Evolutionary conservation across 768 basidiomycete species (phyloP), one percentile per base, ranked within the genome.

Genomic region (Termitomyces titanicus): DNA sequence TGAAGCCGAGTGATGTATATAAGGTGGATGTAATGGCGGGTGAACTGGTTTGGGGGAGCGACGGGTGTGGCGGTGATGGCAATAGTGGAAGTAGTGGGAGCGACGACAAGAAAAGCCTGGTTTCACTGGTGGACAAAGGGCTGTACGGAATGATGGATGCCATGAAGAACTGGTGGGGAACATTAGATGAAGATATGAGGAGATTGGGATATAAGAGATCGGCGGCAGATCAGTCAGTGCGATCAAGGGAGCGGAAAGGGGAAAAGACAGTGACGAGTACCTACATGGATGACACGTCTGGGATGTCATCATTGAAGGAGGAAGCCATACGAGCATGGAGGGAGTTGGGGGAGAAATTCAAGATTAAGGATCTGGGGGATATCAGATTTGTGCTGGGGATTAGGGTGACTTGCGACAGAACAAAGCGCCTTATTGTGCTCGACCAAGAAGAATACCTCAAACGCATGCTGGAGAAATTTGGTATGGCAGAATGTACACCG

Each of bases 211-310:
- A 61, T 49, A 58, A 53, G n/a, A 24, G 51, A 44, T 65, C 56
- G 1, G 27, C 50, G 18, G 65, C 62, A 0, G 63, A 66, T 47
- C 63, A 54, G 27, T 64, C 57, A 25, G 49, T 66, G 15, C 49
- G 50, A 8, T 53, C 47, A 15, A 43, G 37, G n/a, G 18, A 45
- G 10, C 20, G 29, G 12, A 38, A 58, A 15, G 51, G 45, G 5
- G 42, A 56, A 8, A 55, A 42, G 46, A 66, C 61, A 10, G 22
- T 66, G 13, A 57, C 37, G 3, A 45, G 40, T 25, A 63, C 59
- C 2, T 52, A 42, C 40, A 52, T 25, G 6, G 51, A 52, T 29
- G 51, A 56, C 22, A 39, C 38, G 7, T 38, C 29, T 13, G 54
- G 54, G 3, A 34, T 49, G 6, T 50, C 54, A 20, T 29, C 54